Evolutionary conservation across 768 basidiomycete genomes (phyloP), one percentile per base, ranked within the genome.

Genomic region (Daedaleopsis sinensis): DNA sequence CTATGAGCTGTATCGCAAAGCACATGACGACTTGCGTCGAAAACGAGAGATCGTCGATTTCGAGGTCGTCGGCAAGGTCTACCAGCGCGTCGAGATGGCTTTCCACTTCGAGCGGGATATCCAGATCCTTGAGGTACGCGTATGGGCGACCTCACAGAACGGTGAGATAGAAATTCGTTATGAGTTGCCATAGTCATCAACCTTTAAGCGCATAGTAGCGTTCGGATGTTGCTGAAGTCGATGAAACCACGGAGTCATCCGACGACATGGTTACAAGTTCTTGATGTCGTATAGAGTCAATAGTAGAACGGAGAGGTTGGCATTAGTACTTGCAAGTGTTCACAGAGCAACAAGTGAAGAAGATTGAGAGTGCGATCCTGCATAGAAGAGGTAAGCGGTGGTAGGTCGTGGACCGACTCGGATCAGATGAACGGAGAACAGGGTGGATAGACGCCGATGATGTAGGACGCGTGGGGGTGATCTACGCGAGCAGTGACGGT

Each of bases 341-440:
- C n/a, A n/a, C n/a, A n/a, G n/a, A n/a, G n/a, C n/a, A n/a, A n/a
- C n/a, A n/a, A n/a, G n/a, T n/a, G n/a, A n/a, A n/a, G n/a, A n/a
- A n/a, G n/a, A n/a, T n/a, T n/a, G n/a, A 32, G 27, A 32, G 27
- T 32, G 27, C 27, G n/a, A n/a, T n/a, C n/a, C n/a, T 0, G 63
- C 73, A 27, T 68, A 83, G 83, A 1, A 83, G 81, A 18, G 83
- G 82, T 12, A 85, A 70, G 0, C 81, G 82, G 63, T 78, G 78
- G 66, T 82, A 19, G 19, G 23, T 12, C 18, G 48, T 50, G 19
- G 48, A 12, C 24, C 8, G 15, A 38, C 8, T 42, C 18, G 39
- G 13, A 18, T 18, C 39, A 19, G 47, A 27, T 39, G 49, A 55
- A 39, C 36, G 24, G 42, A 44, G 19, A 35, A 36, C 39, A 27